A percentile compares a stretch with the other conserved stretches of the same genome.
These are phyloP conservation scores for Claviceps fusiformis DNA, from an alignment of 2,329 filamentous ascomycete species.

Conservation along the genomic window DNA sequence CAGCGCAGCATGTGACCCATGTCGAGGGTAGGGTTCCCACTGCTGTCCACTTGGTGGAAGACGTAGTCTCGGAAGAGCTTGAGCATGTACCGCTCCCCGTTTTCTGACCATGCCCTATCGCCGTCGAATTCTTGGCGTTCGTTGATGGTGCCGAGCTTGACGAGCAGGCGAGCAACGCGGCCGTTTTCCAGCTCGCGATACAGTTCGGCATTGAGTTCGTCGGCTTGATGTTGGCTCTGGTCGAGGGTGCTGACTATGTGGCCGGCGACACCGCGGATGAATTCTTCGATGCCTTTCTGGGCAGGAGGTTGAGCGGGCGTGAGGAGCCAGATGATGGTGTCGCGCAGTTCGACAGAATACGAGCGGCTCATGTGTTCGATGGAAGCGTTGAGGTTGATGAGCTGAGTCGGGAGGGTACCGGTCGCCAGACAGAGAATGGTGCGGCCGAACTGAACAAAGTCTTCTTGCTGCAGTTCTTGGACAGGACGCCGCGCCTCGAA, in stretches of 20 bases:
- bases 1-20: constrained; percentile 77
- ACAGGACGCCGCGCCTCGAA: constrained; percentile 58
- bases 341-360: constrained; percentile 67
- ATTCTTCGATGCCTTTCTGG: constrained; percentile 63
- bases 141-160: constrained; percentile 77
- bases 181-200: constrained; percentile 81
- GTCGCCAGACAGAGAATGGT: constrained; percentile 73
- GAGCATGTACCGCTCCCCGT: constrained; percentile 79
- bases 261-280: constrained; percentile 64
- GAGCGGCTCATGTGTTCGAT: constrained; percentile 64
- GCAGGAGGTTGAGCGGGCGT: constrained; percentile 41
- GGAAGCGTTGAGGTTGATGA: constrained; percentile 51
- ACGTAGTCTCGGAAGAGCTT: constrained; percentile 96
- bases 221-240: constrained; percentile 63
- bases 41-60: constrained; percentile 85
- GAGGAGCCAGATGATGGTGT: constrained; percentile 72
- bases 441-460: constrained; percentile 72
- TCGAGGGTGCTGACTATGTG: constrained; percentile 68
- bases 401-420: constrained; percentile 40
- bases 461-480: constrained; percentile 72
- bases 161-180: constrained; percentile 62
- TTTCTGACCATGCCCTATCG: constrained; percentile 75
- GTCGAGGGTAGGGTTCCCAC: constrained; percentile 72
- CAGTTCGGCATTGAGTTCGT: constrained; percentile 59
- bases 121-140: constrained; percentile 78